Evolutionary conservation across 1,284 basidiomycete genomes (phyloP).

Genomic region (Fistulinella staudtii): DNA sequence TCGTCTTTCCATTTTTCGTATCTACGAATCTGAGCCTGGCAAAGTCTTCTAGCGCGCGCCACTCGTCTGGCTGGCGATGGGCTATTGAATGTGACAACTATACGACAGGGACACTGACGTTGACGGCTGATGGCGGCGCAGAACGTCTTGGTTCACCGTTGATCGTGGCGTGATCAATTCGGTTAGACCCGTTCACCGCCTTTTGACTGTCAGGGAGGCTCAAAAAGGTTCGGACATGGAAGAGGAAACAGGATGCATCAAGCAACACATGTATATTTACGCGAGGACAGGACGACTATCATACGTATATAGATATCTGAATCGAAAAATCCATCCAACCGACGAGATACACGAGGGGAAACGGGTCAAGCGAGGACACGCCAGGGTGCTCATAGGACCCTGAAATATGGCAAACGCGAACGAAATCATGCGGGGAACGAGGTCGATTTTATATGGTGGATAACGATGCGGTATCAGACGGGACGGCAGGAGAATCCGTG

Average conservation of each 20-base stretch:
- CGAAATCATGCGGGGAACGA: conserved; percentile 8
- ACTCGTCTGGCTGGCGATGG: no score
- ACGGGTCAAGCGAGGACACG: neutral
- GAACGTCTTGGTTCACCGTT: no score
- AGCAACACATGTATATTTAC: conserved; percentile 26
- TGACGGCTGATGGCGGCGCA: no score
- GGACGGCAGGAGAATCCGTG: neutral
- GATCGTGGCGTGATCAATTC: neutral
- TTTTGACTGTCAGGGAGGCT: no score
- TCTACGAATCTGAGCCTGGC: no score
- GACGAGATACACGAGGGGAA: neutral
- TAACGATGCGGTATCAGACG: conserved; percentile 28
- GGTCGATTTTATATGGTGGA: conserved; percentile 14
- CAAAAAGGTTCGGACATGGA: no score
- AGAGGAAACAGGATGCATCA: conserved; percentile 22
- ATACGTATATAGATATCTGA: conserved; percentile 21
- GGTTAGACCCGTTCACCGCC: conserved; percentile 1
- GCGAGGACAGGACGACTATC: conserved; percentile 14
- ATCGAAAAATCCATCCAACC: conserved; percentile 15
- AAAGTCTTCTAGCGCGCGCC: no score
- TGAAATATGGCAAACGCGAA: neutral
- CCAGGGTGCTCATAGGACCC: neutral
- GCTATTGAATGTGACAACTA: no score
- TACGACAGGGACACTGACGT: no score
- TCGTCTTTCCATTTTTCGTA: no score